Evolutionary conservation across 441 rosid genomes (phyloP), one percentile per base, ranked within the genome.

Genomic region (Raphanus hybrid): DNA sequence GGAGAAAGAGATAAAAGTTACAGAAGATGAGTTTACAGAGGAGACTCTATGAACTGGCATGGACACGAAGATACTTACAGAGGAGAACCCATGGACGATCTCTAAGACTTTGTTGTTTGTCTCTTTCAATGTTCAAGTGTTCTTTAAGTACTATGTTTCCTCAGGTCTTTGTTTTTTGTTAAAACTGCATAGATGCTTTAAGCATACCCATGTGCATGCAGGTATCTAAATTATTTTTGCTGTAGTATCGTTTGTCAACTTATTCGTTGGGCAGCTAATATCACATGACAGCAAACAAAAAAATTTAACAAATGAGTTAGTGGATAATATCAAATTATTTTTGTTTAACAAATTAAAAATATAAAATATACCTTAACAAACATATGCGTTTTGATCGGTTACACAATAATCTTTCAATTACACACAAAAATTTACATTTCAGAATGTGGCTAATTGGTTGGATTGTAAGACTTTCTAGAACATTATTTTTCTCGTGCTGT

Each of bases 71-170:
- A 48, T 60, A 35, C 73, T 78, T 78, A 78, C 81, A 16, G 9
- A 61, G 69, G 34, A 68, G 58, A 59, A 52, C 64, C 81, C 81
- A 78, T 72, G 10, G 14, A 37, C 1, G 59, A 57, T 10, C 43
- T 67, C 26, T 74, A 43, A 10, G 18, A 48, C 57, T 50, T 50
- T 50, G 3, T 50, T 48, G 2, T 50, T 14, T 50, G 57, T n/a
- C 14, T 50, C 57, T n/a, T 50, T 6, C 2, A 48, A 5, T 16
- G 57, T 0, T 50, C 57, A 8, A 50, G 20, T 54, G 59, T 11
- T 43, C 50, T 23, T 11, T 43, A 11, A 43, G 14, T 43, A 43
- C 14, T 43, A 11, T 11, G 50, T 43, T 43, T 54, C 6, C 15
- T n/a, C 57, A 5, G 57, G 59, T 54, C 23, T 54, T 54, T 54